Base-by-base conservation (phyloP, 768 basidiomycete species). In the Fomitopsis pulvina region DNA sequence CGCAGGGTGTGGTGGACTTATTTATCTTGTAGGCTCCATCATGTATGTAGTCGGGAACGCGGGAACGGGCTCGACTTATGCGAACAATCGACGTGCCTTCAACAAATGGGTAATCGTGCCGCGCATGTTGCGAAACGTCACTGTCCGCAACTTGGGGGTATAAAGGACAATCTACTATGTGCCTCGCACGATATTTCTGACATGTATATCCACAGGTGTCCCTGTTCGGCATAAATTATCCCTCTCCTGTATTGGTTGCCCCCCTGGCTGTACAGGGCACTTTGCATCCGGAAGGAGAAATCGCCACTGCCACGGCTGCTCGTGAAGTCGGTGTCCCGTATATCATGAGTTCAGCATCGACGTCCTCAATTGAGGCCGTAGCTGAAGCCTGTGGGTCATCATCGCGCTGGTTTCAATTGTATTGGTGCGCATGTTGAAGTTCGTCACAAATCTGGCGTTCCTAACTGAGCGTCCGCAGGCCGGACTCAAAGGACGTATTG, bases 241-340 rank as follows among this genome's bases (percentile, higher is more conserved):
- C 78, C 1, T 66, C 76, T 0, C 88, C 87, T 0, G 50, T 90
- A 4, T 68, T 89, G 51, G 60, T 90, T 29, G 85, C 83, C 0
- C 82, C 89, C 5, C 78, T 92, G 37, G 91, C 89, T 2, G 84
- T 88, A 7, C 89, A 91, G 58, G 82, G 79, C 6, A 80, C 87
- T 50, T 74, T 88, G 52, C 77, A 83, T 52, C 66, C 74, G 4
- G 85, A 85, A 38, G 90, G 74, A 1, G 92, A 92, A 59, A 64
- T 85, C 20, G 87, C 81, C 1, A 71, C 78, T 4, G 85, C 88
- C 1, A 71, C 74, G 0, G 87, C 86, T 1, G 87, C 81, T 0
- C 71, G 66, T 9, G 78, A 71, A 10, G 68, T 87, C 3, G 76
- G 77, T 0, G 66, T 92, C 3, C 83, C 87, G 0, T 83, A 76